Evolutionary conservation across 2,329 filamentous ascomycete species (phyloP).

Genomic region (Trichoderma endophyticum): DNA sequence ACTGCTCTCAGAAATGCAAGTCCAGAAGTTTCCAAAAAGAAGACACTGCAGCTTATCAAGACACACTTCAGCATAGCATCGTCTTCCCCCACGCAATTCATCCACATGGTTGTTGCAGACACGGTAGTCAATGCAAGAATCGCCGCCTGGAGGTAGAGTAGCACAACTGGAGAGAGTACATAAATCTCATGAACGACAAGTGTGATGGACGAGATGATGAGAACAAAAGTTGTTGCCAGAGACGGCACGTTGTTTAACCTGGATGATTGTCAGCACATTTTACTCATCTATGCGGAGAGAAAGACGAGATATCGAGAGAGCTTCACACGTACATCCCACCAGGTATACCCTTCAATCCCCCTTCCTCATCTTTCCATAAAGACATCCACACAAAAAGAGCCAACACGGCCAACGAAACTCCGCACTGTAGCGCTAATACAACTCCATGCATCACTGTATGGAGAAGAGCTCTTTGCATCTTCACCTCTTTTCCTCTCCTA

Average conservation of each 20-base stretch:
- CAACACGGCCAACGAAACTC: constrained; percentile 26
- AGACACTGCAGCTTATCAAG: constrained; percentile 27
- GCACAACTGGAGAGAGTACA: constrained; percentile 26
- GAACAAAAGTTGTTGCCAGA: constrained; percentile 21
- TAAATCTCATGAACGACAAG: constrained; percentile 29
- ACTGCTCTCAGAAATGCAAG: constrained; percentile 31
- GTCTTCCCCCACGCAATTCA: constrained; percentile 25
- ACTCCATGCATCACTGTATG: constrained; percentile 26
- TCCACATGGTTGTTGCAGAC: constrained; percentile 24
- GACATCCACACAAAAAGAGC: constrained; percentile 29
- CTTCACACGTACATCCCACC: constrained; percentile 22
- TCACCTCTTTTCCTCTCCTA: background rate
- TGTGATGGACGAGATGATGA: constrained; percentile 26
- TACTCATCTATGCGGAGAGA: background rate
- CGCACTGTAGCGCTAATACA: constrained; percentile 29
- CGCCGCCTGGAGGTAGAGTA: constrained; percentile 29
- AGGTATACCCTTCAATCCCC: constrained; percentile 24
- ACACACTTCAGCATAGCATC: constrained; percentile 25
- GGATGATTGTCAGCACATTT: background rate
- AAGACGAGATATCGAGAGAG: too few species aligned
- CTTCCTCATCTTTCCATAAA: constrained; percentile 24
- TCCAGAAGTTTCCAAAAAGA: constrained; percentile 29
- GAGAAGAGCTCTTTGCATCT: constrained; percentile 16
- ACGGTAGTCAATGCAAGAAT: constrained; percentile 26
- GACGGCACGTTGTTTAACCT: constrained; percentile 30